Evolutionary conservation across 192 early-diverging fungal species (phyloP).

Genomic region (Rhizoclosmatium globosum): DNA sequence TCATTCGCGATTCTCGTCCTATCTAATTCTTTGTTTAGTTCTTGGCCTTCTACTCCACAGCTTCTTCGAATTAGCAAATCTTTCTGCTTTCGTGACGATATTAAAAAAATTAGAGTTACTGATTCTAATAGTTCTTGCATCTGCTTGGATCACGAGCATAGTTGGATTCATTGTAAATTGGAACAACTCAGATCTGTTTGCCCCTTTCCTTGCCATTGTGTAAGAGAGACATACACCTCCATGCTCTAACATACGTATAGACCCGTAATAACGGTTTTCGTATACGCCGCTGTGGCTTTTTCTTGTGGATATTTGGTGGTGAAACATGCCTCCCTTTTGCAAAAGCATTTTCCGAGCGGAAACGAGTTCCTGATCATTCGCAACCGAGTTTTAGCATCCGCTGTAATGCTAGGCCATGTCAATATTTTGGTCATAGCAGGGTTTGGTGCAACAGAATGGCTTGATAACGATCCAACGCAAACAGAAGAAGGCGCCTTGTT

Average conservation of each 20-base stretch:
- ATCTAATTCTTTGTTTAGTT: background rate
- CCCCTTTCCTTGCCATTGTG: background rate
- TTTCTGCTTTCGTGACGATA: no score
- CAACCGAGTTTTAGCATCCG: background rate
- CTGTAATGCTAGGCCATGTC: background rate
- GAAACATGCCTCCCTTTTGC: background rate
- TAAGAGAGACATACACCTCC: background rate
- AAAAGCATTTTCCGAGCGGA: background rate
- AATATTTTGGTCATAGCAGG: background rate
- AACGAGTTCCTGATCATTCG: background rate
- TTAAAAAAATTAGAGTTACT: no score
- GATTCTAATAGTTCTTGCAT: background rate
- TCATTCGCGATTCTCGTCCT: background rate
- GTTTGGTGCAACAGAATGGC: background rate
- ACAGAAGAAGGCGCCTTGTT: background rate
- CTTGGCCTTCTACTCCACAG: background rate
- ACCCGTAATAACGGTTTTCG: background rate
- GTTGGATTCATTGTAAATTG: background rate
- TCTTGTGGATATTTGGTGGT: background rate
- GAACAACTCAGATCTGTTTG: background rate
- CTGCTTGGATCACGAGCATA: background rate
- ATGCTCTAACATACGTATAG: background rate
- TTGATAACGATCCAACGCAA: background rate
- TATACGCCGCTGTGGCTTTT: background rate
- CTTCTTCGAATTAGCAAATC: background rate